Percentiles rank a stretch among this genome's conserved stretches.
Evolutionary conservation across 169 alveolate genomes (phyloP).

Genomic region (Cystoisospora suis): DNA sequence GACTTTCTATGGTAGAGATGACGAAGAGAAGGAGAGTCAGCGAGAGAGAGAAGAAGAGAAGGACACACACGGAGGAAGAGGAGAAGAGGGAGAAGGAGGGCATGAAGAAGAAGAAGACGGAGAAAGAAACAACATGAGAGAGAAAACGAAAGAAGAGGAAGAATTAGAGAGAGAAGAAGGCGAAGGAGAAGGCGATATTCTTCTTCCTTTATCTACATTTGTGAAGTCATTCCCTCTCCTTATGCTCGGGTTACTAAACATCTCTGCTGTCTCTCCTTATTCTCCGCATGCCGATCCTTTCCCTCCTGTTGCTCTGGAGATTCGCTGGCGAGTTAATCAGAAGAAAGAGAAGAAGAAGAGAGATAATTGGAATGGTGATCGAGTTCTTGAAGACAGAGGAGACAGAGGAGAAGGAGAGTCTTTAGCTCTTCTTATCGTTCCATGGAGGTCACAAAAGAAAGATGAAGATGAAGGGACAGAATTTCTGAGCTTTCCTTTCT

Average conservation of each 20-base stretch:
- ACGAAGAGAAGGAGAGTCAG: too few relatives aligned
- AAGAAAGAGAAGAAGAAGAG: neutral
- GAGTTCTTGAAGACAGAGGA: neutral
- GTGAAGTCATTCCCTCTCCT: neutral
- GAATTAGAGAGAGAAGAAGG: neutral
- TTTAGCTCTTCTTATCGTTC: neutral
- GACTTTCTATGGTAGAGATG: too few relatives aligned
- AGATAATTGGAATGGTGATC: neutral
- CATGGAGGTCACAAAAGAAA: neutral
- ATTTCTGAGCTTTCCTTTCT: too few relatives aligned
- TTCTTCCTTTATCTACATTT: neutral
- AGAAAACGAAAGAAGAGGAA: too few relatives aligned
- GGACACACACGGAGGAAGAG: too few relatives aligned
- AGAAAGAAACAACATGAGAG: neutral
- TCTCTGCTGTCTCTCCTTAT: slow-evolving; percentile 28
- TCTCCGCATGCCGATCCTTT: neutral
- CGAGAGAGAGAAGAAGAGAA: too few relatives aligned
- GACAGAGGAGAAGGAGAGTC: neutral
- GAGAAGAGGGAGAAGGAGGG: too few relatives aligned
- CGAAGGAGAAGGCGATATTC: neutral
- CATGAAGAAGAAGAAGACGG: neutral
- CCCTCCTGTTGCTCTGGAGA: neutral
- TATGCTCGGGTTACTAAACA: neutral
- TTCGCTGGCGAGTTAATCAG: slow-evolving; percentile 6
- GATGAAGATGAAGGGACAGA: neutral